Evolutionary conservation across 176 grass and related monocot species (phyloP).

Genomic region (Avena insularis): DNA sequence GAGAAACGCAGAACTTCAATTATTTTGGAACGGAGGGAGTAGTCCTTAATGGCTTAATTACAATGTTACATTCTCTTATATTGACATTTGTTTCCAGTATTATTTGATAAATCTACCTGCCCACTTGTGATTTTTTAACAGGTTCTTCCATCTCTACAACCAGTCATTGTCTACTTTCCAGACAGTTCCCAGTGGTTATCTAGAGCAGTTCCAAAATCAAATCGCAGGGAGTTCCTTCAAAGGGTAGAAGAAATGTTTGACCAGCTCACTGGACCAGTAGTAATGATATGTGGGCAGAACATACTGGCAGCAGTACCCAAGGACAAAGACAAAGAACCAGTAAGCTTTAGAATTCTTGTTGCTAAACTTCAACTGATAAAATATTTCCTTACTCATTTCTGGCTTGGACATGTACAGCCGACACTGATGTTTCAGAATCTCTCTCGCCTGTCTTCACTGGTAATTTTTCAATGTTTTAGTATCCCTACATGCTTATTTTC

Average conservation of each 20-base stretch:
- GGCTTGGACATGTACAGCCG: conserved; percentile 47
- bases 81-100: background rate
- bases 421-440: conserved; percentile 58
- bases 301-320: conserved; percentile 55
- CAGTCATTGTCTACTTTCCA: conserved; percentile 93
- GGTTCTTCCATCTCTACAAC: conserved; percentile 77
- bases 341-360: conserved; percentile 53
- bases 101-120: conserved; percentile 31
- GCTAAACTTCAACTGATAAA: conserved; percentile 33
- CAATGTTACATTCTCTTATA: conserved; percentile 4
- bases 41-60: background rate
- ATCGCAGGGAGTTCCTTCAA: conserved; percentile 71
- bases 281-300: conserved; percentile 92
- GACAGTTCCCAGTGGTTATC: conserved; percentile 88
- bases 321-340: conserved; percentile 75
- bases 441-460: conserved; percentile 57
- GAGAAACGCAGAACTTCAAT: no score
- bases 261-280: conserved; percentile 71
- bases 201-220: conserved; percentile 79
- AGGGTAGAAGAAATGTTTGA: conserved; percentile 81
- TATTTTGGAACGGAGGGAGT: no score
- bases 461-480: conserved; percentile 47
- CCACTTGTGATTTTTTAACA: conserved; percentile 36
- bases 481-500: conserved; percentile 29
- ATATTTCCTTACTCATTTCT: conserved; percentile 44